A percentile compares a stretch with the other conserved stretches of the same genome.
phyloP scores from a whole-genome alignment of 768 basidiomycete species.

The Tylopilus subfusipes region DNA sequence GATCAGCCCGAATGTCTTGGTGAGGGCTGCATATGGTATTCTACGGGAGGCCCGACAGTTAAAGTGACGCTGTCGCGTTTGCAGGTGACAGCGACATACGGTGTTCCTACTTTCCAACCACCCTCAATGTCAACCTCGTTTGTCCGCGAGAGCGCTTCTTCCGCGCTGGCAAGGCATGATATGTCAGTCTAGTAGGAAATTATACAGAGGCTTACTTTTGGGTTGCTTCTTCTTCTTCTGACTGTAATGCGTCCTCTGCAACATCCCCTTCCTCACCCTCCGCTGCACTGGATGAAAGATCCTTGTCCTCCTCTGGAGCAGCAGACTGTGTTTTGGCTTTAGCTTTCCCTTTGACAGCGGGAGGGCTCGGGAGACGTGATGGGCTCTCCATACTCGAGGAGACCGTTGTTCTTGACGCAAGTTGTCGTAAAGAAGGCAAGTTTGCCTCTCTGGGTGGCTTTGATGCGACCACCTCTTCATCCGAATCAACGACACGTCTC shows the following conservation, averaged over 20 bases:
- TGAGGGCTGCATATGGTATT: slow-evolving; percentile 91
- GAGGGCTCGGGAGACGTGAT: slow-evolving; percentile 2
- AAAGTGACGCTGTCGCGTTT: neutral
- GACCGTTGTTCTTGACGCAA: neutral
- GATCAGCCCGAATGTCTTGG: slow-evolving; percentile 83
- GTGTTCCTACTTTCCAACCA: slow-evolving; percentile 80
- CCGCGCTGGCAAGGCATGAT: slow-evolving; percentile 45
- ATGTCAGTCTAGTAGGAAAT: neutral
- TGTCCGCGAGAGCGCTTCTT: slow-evolving; percentile 57
- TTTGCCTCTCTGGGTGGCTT: neutral
- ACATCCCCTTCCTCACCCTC: slow-evolving; percentile 42
- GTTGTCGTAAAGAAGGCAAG: neutral
- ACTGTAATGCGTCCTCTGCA: slow-evolving; percentile 39
- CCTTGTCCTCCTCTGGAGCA: slow-evolving; percentile 32
- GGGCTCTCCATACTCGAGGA: neutral
- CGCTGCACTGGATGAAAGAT: slow-evolving; percentile 29
- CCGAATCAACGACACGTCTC: slow-evolving; percentile 51
- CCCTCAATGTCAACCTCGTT: slow-evolving; percentile 73
- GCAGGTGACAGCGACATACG: slow-evolving; percentile 50
- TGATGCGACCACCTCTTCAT: slow-evolving; percentile 39
- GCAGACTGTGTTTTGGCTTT: slow-evolving; percentile 15
- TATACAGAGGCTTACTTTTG: slow-evolving; percentile 50
- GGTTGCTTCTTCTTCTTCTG: slow-evolving; percentile 50
- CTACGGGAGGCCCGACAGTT: slow-evolving; percentile 37
- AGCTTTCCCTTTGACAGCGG: slow-evolving; percentile 14